Conservation (phyloP, 805 yeast species). For the Ascoidea rubescens region DNA sequence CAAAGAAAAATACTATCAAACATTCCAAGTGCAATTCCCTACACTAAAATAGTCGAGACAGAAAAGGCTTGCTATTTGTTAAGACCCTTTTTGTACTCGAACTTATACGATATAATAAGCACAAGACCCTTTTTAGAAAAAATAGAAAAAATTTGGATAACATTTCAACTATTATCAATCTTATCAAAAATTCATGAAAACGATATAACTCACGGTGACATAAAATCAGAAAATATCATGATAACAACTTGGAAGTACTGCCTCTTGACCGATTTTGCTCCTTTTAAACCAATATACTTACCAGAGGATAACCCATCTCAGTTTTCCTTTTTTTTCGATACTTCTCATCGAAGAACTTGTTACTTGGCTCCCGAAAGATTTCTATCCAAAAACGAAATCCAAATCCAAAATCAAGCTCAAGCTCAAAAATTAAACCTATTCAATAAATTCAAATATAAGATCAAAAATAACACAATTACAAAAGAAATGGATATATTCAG, state of each 20-base stretch:
- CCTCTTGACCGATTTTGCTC: slow-evolving; percentile 69
- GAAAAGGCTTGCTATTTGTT: slow-evolving; percentile 85
- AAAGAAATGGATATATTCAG: slow-evolving; percentile 72
- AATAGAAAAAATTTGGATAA: slow-evolving; percentile 73
- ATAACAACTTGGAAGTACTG: slow-evolving; percentile 87
- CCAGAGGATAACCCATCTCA: slow-evolving; percentile 93
- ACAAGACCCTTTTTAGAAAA: slow-evolving; percentile 77
- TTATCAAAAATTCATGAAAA: slow-evolving; percentile 48
- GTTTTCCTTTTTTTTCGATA: slow-evolving; percentile 84
- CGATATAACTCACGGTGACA: slow-evolving; percentile 72
- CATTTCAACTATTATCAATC: slow-evolving; percentile 62
- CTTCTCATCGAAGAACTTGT: slow-evolving; percentile 74
- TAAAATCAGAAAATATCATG: slow-evolving; percentile 79
- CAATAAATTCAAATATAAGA: slow-evolving; percentile 14
- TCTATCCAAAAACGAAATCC: slow-evolving; percentile 14
- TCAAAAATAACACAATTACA: slow-evolving; percentile 22
- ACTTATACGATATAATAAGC: slow-evolving; percentile 76
- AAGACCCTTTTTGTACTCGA: slow-evolving; percentile 67
- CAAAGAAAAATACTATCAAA: slow-evolving; percentile 28
- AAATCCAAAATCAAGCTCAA: slow-evolving; percentile 1
- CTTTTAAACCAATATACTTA: slow-evolving; percentile 67
- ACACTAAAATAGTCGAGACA: slow-evolving; percentile 64
- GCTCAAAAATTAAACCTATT: background rate
- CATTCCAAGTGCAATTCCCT: slow-evolving; percentile 55
- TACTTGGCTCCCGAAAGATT: slow-evolving; percentile 94